Conservation (phyloP, 306 rosid genomes). For the Castanospermum australe region DNA sequence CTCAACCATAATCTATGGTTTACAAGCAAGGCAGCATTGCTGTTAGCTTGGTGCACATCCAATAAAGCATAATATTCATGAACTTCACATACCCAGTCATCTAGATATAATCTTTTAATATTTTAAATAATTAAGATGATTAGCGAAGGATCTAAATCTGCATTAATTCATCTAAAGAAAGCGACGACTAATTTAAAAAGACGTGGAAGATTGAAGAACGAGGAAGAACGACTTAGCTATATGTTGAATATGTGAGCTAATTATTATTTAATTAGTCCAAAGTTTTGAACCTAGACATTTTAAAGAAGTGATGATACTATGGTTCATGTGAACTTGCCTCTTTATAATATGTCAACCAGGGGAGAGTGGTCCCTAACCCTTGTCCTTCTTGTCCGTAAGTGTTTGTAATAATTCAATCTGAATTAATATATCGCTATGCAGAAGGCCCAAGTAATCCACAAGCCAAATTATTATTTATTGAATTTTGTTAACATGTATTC, state of each 20-base stretch:
- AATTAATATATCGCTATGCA: background rate
- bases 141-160: too few relatives aligned
- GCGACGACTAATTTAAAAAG: too few relatives aligned
- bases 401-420: background rate
- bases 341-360: background rate
- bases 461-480: too few relatives aligned
- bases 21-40: too few relatives aligned
- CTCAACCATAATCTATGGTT: too few relatives aligned
- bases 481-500: too few relatives aligned
- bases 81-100: too few relatives aligned
- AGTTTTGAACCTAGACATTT: background rate
- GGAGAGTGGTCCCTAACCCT: background rate
- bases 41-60: too few relatives aligned
- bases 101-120: too few relatives aligned
- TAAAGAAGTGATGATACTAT: background rate
- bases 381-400: slow-evolving; percentile 2
- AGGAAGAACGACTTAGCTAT: background rate
- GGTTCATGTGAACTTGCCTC: slow-evolving; percentile 24
- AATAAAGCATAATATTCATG: too few relatives aligned
- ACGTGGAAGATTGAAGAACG: background rate
- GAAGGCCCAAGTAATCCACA: background rate
- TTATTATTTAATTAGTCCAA: background rate
- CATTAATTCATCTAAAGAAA: too few relatives aligned
- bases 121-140: too few relatives aligned
- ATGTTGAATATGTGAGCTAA: background rate